Percentiles rank a stretch among this genome's conserved stretches.
Evolutionary conservation across 2,329 filamentous ascomycete genomes (phyloP).

Genomic region (Fusarium sp.): DNA sequence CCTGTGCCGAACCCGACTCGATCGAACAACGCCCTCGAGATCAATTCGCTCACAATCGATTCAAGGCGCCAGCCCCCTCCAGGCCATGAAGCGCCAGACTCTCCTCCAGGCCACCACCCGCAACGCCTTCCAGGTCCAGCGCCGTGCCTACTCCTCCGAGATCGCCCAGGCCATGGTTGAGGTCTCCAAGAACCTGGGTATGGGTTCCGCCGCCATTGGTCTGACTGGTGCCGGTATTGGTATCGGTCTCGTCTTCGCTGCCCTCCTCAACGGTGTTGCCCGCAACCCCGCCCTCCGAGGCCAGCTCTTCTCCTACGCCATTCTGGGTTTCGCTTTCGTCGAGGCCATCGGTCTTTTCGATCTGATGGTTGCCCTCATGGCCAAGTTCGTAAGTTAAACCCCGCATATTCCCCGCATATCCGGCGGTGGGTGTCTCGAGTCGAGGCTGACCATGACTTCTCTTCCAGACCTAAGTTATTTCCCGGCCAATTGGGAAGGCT

Average conservation of each 20-base stretch:
- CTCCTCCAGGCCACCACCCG: slow-evolving; percentile 75
- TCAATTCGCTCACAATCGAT: slow-evolving; percentile 50
- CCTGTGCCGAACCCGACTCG: slow-evolving; percentile 39
- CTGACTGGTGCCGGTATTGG: slow-evolving; percentile 93
- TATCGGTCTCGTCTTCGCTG: slow-evolving; percentile 95
- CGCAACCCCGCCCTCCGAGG: slow-evolving; percentile 95
- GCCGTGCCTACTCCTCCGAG: slow-evolving; percentile 87
- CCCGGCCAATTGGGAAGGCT: slow-evolving; percentile 50
- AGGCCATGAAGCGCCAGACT: slow-evolving; percentile 80
- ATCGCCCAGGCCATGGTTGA: slow-evolving; percentile 89
- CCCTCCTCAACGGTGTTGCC: slow-evolving; percentile 89
- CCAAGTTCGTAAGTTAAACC: slow-evolving; percentile 79
- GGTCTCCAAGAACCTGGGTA: slow-evolving; percentile 91
- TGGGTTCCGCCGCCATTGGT: slow-evolving; percentile 91
- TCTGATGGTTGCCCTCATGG: slow-evolving; percentile 93
- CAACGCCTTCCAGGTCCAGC: slow-evolving; percentile 73
- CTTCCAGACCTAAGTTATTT: slow-evolving; percentile 54
- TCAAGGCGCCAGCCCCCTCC: slow-evolving; percentile 72
- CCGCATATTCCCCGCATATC: neutral
- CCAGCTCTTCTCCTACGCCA: slow-evolving; percentile 96
- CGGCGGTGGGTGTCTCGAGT: neutral
- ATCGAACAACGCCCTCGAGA: slow-evolving; percentile 46
- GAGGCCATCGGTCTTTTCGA: slow-evolving; percentile 92
- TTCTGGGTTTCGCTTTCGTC: slow-evolving; percentile 95
- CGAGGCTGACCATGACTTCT: slow-evolving; percentile 20